These are phyloP conservation scores for Ogataea parapolymorpha DNA, from an alignment of 805 yeast genomes.

Conservation along the genomic window DNA sequence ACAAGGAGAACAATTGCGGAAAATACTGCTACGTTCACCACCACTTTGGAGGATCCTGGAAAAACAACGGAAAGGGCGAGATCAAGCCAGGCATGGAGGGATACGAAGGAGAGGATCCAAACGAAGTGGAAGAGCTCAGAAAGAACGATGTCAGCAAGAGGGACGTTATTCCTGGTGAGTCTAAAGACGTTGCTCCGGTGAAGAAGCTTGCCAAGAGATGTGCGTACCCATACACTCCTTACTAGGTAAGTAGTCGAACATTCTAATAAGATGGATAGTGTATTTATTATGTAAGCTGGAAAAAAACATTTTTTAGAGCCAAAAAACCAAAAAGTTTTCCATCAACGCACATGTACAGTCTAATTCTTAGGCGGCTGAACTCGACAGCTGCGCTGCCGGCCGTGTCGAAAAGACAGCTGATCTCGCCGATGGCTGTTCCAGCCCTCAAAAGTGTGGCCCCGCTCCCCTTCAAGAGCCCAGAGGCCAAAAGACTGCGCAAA, in stretches of 20 bases:
- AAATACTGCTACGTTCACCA: slow-evolving; percentile 34
- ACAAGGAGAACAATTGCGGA: slow-evolving; percentile 33
- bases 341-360: slow-evolving; percentile 2
- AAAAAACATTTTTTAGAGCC: not conserved
- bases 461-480: slow-evolving; percentile 61
- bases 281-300: slow-evolving; percentile 9
- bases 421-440: slow-evolving; percentile 52
- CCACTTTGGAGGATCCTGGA: slow-evolving; percentile 37
- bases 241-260: slow-evolving; percentile 7
- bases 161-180: slow-evolving; percentile 14
- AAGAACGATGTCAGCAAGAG: slow-evolving; percentile 15
- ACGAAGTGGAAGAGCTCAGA: slow-evolving; percentile 18
- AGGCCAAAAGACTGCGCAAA: slow-evolving; percentile 66
- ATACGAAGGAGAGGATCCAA: slow-evolving; percentile 23
- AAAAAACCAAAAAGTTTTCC: slow-evolving; percentile 6
- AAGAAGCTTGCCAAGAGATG: slow-evolving; percentile 24
- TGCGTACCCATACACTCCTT: slow-evolving; percentile 21
- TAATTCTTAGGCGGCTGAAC: slow-evolving; percentile 22
- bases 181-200: slow-evolving; percentile 3
- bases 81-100: slow-evolving; percentile 31
- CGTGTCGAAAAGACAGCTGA: slow-evolving; percentile 20
- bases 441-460: slow-evolving; percentile 45
- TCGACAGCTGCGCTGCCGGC: slow-evolving; percentile 36
- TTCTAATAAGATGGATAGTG: not conserved
- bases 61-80: slow-evolving; percentile 36